These are phyloP conservation scores for Boletus sensibilis DNA, from an alignment of 768 basidiomycete genomes.

Conservation along the genomic window DNA sequence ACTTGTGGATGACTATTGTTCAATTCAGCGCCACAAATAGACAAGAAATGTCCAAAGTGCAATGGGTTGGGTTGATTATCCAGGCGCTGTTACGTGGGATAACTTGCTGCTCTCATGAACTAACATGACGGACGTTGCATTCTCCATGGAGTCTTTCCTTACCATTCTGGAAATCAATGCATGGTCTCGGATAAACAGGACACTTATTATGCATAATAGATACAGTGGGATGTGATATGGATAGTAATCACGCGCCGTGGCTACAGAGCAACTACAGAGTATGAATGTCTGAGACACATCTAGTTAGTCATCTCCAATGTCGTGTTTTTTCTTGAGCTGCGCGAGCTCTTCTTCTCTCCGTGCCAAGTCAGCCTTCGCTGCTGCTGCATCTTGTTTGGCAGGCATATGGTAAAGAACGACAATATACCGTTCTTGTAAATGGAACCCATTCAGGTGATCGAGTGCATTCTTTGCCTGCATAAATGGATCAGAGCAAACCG, in stretches of 20 bases:
- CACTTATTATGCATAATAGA: conserved; percentile 9
- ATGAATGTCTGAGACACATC: conserved; percentile 12
- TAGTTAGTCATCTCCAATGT: conserved; percentile 72
- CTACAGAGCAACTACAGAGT: conserved; percentile 13
- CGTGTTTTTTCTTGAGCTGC: conserved; percentile 80
- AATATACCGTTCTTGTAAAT: conserved; percentile 96
- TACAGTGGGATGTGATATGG: conserved; percentile 3
- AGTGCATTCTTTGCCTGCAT: conserved; percentile 91
- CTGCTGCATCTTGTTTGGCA: conserved; percentile 92
- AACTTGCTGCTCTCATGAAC: conserved; percentile 4
- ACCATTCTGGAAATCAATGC: conserved; percentile 8
- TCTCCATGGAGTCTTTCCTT: conserved; percentile 3
- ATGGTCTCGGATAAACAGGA: conserved; percentile 3
- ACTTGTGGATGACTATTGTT: conserved; percentile 1
- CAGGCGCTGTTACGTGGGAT: background rate
- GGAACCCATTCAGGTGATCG: conserved; percentile 96
- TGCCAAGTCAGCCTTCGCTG: conserved; percentile 89
- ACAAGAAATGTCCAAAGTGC: conserved; percentile 52
- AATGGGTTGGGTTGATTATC: conserved; percentile 20
- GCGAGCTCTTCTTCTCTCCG: conserved; percentile 88
- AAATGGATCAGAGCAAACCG: conserved; percentile 15
- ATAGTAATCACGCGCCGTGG: background rate
- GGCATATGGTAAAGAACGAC: conserved; percentile 98
- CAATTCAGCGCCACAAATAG: conserved; percentile 54
- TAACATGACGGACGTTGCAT: conserved; percentile 11